Base-by-base conservation (phyloP, 257 asterid species). In the Scutellaria minor region DNA sequence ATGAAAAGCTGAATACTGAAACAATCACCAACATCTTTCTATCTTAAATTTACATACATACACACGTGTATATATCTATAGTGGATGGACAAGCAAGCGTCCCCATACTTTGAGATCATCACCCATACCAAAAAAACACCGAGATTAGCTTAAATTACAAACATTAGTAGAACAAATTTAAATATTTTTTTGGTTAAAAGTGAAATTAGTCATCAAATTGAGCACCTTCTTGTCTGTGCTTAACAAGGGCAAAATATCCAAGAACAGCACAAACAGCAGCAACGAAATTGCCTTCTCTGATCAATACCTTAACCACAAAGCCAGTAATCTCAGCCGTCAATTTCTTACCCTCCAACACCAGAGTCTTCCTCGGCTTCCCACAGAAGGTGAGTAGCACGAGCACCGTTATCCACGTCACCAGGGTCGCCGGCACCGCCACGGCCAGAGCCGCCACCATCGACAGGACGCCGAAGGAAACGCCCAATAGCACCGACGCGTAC, bases 401-500 rank as follows among this genome's bases (percentile, higher is more conserved):
- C 57, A 93, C 87, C 2, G 97, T 80, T 3, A 90, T 90, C 97
- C 98, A 93, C 9, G 96, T 93, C 55, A 93, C 90, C 76, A 93
- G 62, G 0, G 96, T 93, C 39, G 98, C 98, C 45, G 98, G 98
- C 3, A 90, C 91, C 2, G 85, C 98, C 46, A 93, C 98, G 51
- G 93, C 93, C 67, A 90, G 65, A 59, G 97, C 97, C 40, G 97
- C 91, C 73, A 87, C 97, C 89, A 87, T 83, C 0, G 98, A 93
- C 0, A 93, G 85, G 9, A 90, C 42, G 39, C 98, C 98, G 74
- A 93, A 93, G 11, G 93, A 87, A 20, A 77, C 40, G 3, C 98
- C 98, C 41, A 93, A 68, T 0, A 85, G 74, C 39, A 79, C 81
- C 1, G 98, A 87, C 6, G 95, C 96, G 79, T 88, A 93, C 7